phyloP scores from a whole-genome alignment of 108 stramenopile species.

The Cyclotella baltica region DNA sequence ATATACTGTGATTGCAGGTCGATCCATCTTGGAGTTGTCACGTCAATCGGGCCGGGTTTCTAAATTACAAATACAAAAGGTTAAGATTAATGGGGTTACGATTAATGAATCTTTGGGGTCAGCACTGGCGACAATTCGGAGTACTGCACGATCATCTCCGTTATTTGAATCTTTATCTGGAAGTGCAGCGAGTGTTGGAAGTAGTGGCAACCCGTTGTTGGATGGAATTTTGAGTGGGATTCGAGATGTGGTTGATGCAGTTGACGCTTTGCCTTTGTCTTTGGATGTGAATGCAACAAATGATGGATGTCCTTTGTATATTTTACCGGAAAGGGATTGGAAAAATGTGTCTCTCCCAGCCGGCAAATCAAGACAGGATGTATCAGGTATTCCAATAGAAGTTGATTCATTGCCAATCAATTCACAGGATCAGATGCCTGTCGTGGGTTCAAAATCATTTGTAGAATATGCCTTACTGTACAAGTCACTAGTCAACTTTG shows the following conservation, averaged over 20 bases:
- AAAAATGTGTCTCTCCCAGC: constrained; percentile 14
- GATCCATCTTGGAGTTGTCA: constrained; percentile 21
- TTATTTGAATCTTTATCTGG: constrained; percentile 20
- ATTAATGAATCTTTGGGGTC: constrained; percentile 36
- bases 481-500: constrained; percentile 30
- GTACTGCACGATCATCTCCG: constrained; percentile 32
- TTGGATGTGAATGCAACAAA: background rate
- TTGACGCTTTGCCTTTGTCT: constrained; percentile 34
- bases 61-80: constrained; percentile 34
- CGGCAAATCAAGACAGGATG: background rate
- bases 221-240: constrained; percentile 43
- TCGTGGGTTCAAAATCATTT: constrained; percentile 38
- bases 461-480: constrained; percentile 45
- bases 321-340: constrained; percentile 29
- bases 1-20: constrained; percentile 43
- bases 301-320: constrained; percentile 18
- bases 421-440: constrained; percentile 7
- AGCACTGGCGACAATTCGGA: constrained; percentile 39
- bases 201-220: constrained; percentile 36
- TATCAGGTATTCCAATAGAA: background rate
- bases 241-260: constrained; percentile 44
- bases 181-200: background rate
- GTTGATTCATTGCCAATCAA: background rate
- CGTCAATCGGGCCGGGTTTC: constrained; percentile 34
- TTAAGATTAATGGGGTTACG: constrained; percentile 35